phyloP scores from a whole-genome alignment of 495 filamentous ascomycete species.

The Cairneyella variabilis region DNA sequence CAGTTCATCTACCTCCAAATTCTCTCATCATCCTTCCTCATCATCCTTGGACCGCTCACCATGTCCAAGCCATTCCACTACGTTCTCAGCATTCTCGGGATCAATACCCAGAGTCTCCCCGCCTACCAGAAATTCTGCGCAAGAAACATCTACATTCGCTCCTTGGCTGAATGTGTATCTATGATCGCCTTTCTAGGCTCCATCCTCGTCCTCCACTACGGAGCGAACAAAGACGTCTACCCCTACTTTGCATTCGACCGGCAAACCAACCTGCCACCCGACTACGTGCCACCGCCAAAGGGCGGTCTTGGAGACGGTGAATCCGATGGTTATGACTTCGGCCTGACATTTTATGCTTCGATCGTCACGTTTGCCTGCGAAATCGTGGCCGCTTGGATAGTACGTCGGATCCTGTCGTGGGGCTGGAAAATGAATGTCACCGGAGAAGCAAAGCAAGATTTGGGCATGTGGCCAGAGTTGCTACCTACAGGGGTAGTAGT shows the following conservation, averaged over 20 bases:
- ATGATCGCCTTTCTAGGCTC: constrained; percentile 63
- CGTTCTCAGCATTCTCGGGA: constrained; percentile 38
- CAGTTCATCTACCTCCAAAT: constrained; percentile 59
- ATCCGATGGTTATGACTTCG: constrained; percentile 53
- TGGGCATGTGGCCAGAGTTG: constrained; percentile 57
- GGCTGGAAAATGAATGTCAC: constrained; percentile 55
- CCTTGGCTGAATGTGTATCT: constrained; percentile 57
- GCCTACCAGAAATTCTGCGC: constrained; percentile 58
- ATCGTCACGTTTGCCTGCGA: constrained; percentile 60
- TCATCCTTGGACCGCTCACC: constrained; percentile 54
- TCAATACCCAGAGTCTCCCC: constrained; percentile 50
- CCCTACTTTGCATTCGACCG: constrained; percentile 55
- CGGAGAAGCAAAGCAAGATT: constrained; percentile 54
- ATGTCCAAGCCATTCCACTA: constrained; percentile 56
- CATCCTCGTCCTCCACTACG: constrained; percentile 57
- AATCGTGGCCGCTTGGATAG: constrained; percentile 51
- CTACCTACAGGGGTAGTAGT: constrained; percentile 57
- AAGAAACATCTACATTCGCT: constrained; percentile 58
- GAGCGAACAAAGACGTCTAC: constrained; percentile 56
- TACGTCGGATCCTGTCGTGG: constrained; percentile 47
- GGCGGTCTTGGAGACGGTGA: constrained; percentile 31
- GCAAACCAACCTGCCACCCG: constrained; percentile 6
- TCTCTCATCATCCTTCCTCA: constrained; percentile 51
- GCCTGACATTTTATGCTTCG: constrained; percentile 55
- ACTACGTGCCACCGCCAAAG: constrained; percentile 5